These are phyloP conservation scores for Trypanosoma scelopori DNA, from an alignment of 208 protist species.

Conservation along the genomic window DNA sequence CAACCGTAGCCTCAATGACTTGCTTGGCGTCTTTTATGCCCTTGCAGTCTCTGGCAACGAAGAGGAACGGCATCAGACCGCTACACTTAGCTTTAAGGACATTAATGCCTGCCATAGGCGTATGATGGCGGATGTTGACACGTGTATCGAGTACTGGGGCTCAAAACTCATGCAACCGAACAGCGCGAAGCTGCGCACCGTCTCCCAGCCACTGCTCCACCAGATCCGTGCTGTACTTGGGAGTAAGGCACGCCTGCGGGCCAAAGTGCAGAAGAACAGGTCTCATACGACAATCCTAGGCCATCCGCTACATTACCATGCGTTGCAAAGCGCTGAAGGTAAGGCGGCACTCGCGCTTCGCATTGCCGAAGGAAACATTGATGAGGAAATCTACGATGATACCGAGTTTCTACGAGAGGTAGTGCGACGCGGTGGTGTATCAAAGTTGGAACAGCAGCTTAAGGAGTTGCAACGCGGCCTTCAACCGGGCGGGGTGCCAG, in stretches of 20 bases:
- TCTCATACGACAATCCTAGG: conserved; percentile 65
- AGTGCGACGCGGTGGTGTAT: conserved; percentile 65
- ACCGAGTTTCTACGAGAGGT: conserved; percentile 78
- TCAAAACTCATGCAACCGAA: conserved; percentile 57
- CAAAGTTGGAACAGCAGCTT: conserved; percentile 66
- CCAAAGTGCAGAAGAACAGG: conserved; percentile 74
- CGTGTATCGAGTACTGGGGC: conserved; percentile 75
- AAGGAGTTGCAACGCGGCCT: conserved; percentile 34
- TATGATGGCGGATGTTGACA: conserved; percentile 44
- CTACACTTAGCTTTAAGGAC: conserved; percentile 19
- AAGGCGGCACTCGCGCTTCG: conserved; percentile 59
- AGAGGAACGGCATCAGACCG: conserved; percentile 4
- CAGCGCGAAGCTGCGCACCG: conserved; percentile 57
- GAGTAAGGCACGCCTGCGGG: conserved; percentile 51
- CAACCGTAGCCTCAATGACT: conserved; percentile 8
- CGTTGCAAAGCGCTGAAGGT: conserved; percentile 32
- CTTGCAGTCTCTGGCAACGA: conserved; percentile 21
- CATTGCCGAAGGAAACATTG: conserved; percentile 77
- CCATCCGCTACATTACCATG: conserved; percentile 63
- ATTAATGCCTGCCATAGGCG: conserved; percentile 41
- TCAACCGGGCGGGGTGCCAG: conserved; percentile 31
- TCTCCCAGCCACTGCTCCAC: conserved; percentile 70
- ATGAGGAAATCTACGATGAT: conserved; percentile 84
- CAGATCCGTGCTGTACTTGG: conserved; percentile 74
- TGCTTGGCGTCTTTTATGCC: conserved; percentile 22